A percentile compares a stretch with the other conserved stretches of the same genome.
Evolutionary conservation across 2,329 filamentous ascomycete genomes (phyloP).

Genomic region (Lachnellula cervina): DNA sequence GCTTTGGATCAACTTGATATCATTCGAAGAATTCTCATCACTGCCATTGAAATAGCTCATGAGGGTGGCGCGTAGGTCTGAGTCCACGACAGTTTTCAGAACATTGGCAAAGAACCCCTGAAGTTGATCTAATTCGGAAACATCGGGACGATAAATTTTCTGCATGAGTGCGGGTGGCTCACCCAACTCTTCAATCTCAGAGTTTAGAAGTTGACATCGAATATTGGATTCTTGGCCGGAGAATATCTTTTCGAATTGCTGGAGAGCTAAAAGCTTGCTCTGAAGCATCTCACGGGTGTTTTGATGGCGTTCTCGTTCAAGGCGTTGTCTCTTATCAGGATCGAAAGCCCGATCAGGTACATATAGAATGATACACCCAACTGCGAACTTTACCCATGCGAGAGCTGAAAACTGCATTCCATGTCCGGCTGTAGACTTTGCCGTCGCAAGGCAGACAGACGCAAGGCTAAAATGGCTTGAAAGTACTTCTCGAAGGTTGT

Average conservation of each 20-base stretch:
- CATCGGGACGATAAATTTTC: constrained; percentile 65
- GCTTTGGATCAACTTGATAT: constrained; percentile 40
- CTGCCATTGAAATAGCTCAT: constrained; percentile 16
- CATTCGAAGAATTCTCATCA: constrained; percentile 39
- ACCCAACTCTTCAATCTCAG: constrained; percentile 60
- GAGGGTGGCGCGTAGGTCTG: constrained; percentile 16
- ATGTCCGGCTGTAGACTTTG: constrained; percentile 23
- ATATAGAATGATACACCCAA: constrained; percentile 72
- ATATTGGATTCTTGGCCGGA: constrained; percentile 65
- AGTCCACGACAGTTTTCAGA: constrained; percentile 43
- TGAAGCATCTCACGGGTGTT: constrained; percentile 52
- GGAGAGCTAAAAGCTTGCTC: constrained; percentile 54
- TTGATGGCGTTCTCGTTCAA: constrained; percentile 58
- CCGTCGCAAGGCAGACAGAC: constrained; percentile 28
- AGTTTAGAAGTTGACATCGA: constrained; percentile 57
- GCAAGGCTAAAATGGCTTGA: constrained; percentile 35
- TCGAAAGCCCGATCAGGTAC: constrained; percentile 85
- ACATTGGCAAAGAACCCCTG: constrained; percentile 82
- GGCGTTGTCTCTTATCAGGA: constrained; percentile 60
- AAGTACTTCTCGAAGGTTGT: constrained; percentile 20
- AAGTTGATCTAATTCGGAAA: constrained; percentile 63
- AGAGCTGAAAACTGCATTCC: constrained; percentile 42
- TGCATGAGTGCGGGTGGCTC: constrained; percentile 58
- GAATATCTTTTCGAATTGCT: constrained; percentile 60
- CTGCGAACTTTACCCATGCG: constrained; percentile 71